Base-by-base conservation (phyloP, 306 rosid species). In the Dryas octopetala region DNA sequence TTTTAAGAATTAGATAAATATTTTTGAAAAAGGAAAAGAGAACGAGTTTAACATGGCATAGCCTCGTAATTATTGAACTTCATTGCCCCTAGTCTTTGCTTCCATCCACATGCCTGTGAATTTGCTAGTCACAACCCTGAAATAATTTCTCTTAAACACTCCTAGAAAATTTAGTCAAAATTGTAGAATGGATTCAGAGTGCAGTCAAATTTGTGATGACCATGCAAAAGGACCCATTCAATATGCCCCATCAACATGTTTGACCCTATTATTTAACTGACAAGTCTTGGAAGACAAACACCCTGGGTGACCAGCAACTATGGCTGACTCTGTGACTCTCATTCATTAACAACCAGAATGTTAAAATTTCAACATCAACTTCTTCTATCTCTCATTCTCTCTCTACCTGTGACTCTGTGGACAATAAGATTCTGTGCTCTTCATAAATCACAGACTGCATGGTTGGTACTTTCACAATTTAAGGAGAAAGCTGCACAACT, bases 391-490 rank as follows among this genome's bases (percentile, higher is more conserved):
- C 12, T 28, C 6, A 9, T 46, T 46, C 50, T 64, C 69, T 64
- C 51, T 16, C 14, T 46, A 9, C 49, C 67, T 55, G 5, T 71
- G 9, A 40, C 16, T 32, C 38, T 32, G 2, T 32, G 38, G 38
- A 71, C 32, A 16, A 17, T 71, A 40, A 58, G 3, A 4, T 44
- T 44, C 51, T 45, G 1, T 9, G 51, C 51, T 72, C 43, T 44
- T 50, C 71, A 19, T n/a, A 48, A n/a, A 16, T 5, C 51, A 15
- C 7, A 65, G 61, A n/a, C n/a, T 15, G 63, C 53, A 62, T 14
- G 62, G 28, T 73, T 79, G 74, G n/a, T 46, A 76, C 51, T 62
- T 76, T 62, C 77, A 73, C 67, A 69, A 67, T 79, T 74, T 68
- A 59, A 76, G 57, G 17, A 32, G 47, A 26, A 75, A 44, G 45